Conservation (phyloP, 768 basidiomycete species). For the Coprinopsis strossmayeri region DNA sequence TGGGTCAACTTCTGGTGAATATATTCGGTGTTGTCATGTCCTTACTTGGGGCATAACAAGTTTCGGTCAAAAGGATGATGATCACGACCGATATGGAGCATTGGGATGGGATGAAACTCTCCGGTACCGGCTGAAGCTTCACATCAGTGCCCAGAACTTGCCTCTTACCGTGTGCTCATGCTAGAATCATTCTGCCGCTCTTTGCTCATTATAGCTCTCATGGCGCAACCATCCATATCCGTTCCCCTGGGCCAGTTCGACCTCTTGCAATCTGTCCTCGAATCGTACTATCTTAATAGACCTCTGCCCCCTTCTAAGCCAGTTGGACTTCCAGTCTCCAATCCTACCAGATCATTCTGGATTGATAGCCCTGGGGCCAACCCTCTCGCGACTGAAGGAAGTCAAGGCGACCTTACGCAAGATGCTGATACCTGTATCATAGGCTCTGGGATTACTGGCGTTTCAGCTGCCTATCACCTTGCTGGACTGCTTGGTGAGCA, state of each 20-base stretch:
- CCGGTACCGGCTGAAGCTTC: no score
- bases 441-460: slow-evolving; percentile 75
- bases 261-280: neutral
- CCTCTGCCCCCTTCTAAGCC: neutral
- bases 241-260: neutral
- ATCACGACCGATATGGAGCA: no score
- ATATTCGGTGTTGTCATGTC: no score
- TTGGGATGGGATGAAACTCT: no score
- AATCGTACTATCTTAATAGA: neutral
- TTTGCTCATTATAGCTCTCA: no score
- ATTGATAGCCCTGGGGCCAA: slow-evolving; percentile 52
- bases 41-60: no score
- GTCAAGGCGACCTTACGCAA: slow-evolving; percentile 50
- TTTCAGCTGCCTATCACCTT: slow-evolving; percentile 68
- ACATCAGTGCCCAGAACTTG: no score
- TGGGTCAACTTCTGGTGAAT: no score
- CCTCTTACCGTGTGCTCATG: no score
- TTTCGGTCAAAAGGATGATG: no score
- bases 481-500: slow-evolving; percentile 12
- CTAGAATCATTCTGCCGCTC: no score
- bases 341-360: slow-evolving; percentile 76
- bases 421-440: slow-evolving; percentile 73
- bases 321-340: slow-evolving; percentile 40
- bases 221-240: no score
- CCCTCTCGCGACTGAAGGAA: slow-evolving; percentile 60